These are phyloP conservation scores for Protomyces pachydermus DNA, from an alignment of 1,139 yeast genomes.

Conservation along the genomic window DNA sequence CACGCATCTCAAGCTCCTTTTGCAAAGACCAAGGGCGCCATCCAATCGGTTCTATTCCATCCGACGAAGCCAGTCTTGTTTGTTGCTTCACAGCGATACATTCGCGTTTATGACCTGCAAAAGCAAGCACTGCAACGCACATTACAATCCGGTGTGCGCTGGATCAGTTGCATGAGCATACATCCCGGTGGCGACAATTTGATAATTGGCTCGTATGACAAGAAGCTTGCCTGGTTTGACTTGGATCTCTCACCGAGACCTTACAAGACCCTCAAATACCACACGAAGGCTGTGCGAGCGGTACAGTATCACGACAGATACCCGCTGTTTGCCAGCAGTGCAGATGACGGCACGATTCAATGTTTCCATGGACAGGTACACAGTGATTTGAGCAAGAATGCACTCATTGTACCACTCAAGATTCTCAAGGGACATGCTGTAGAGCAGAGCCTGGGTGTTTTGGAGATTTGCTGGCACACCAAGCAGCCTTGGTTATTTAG, in stretches of 20 bases:
- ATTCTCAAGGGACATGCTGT: conserved; percentile 89
- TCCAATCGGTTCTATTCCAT: conserved; percentile 94
- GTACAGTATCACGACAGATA: conserved; percentile 79
- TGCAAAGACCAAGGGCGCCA: conserved; percentile 84
- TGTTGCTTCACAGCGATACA: conserved; percentile 89
- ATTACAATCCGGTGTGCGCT: conserved; percentile 89
- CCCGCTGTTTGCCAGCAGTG: conserved; percentile 92
- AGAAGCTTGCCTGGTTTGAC: conserved; percentile 96
- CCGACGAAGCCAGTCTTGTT: conserved; percentile 92
- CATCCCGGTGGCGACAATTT: conserved; percentile 92
- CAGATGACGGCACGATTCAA: conserved; percentile 90
- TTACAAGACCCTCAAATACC: conserved; percentile 90
- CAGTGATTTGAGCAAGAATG: conserved; percentile 93
- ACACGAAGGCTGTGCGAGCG: conserved; percentile 86
- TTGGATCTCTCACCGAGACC: conserved; percentile 84
- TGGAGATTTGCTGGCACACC: conserved; percentile 92
- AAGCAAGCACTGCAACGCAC: conserved; percentile 79
- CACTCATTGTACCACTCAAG: conserved; percentile 91
- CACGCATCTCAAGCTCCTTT: conserved; percentile 98
- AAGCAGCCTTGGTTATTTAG: conserved; percentile 97
- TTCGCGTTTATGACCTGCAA: conserved; percentile 83
- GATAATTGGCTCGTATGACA: conserved; percentile 87
- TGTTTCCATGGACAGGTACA: conserved; percentile 96
- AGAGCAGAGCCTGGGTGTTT: conserved; percentile 76
- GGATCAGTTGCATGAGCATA: conserved; percentile 85